Evolutionary conservation across 352 stramenopile genomes (phyloP), one percentile per base, ranked within the genome.

Genomic region (Globisporangium cylindrosporum): DNA sequence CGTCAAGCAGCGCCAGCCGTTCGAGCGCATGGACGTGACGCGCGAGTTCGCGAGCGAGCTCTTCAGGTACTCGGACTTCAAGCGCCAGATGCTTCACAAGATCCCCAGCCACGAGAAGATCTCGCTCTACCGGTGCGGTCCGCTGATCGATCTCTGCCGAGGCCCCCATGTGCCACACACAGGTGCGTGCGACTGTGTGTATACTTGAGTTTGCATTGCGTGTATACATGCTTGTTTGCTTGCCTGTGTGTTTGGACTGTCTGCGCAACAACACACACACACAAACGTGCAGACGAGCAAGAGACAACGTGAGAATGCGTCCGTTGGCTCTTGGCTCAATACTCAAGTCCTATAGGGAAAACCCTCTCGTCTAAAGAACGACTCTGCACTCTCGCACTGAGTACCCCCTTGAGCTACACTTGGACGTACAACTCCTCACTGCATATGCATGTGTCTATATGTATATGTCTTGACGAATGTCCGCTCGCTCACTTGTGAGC

Each of bases 121-220:
- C 70, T 99, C 98, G 27, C 88, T 99, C 5, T 99, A 99, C 80
- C 88, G 92, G 46, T 99, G 97, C 69, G 98, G 98, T 1, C 88
- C 97, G 27, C 89, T 99, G 25, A 98, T 99, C 74, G 97, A 99
- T 79, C 79, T 99, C 25, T 99, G 97, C 66, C 95, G 96, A 49
- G 97, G 97, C 6, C 97, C 97, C 12, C 97, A 99, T 74, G 90
- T 99, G 1, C 91, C 97, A 34, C 91, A 94, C 59, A 99, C 96
- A 8, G 93, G 93, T 99, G 79, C 87, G 93, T 81, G 82, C 79
- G 81, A 80, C 3, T 10, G 14, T 46, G 9, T 41, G 9, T 36
- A 36, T 66, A 24, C 55, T 60, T 46, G 43, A 4, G n/a, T 32
- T 58, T 81, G 61, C 81, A 78, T 41, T 84, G 82, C 27, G 82